Evolutionary conservation across 2,329 filamentous ascomycete genomes (phyloP), one percentile per base, ranked within the genome.

Genomic region (Aspergillus costaricaensis): DNA sequence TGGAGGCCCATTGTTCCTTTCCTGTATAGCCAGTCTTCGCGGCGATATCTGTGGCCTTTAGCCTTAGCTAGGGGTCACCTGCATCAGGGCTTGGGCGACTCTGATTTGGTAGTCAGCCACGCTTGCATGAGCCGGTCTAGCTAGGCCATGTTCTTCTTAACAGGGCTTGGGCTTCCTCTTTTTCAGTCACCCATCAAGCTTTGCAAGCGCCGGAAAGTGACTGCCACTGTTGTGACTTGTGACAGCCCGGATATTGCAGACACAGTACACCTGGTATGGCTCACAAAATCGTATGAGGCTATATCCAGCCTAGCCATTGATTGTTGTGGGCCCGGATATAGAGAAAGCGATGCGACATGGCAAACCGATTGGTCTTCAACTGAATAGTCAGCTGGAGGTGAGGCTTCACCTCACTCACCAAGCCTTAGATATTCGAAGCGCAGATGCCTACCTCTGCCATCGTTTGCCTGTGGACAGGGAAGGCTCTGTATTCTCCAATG

Each of bases 241-340:
- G 25, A 15, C 32, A 27, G 47, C 23, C 47, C 32, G 47, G 25
- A 10, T 5, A 32, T 12, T 27, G 47, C 47, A 50, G 47, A 50
- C 15, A 32, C 25, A 19, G 47, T 27, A n/a, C 15, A n/a, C n/a
- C 47, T n/a, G 47, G 32, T 36, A 50, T 17, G n/a, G 23, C 14
- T 9, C 32, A 41, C 21, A 27, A 27, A 15, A 39, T 57, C 43
- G 9, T 19, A 32, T 25, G 48, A 54, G 51, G 55, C 55, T 62
- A 60, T 57, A 47, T 55, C 47, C 30, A 38, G 25, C 27, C 27
- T 17, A 59, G 27, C 19, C 25, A n/a, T 47, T 32, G 15, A 27
- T 49, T 5, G 15, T 9, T 5, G 25, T 30, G 10, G n/a, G 14
- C 47, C n/a, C 5, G 4, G 32, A 32, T 50, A 27, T 17, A 14